Base-by-base conservation (phyloP, 768 basidiomycete species). In the Xerocomus potaroensis region DNA sequence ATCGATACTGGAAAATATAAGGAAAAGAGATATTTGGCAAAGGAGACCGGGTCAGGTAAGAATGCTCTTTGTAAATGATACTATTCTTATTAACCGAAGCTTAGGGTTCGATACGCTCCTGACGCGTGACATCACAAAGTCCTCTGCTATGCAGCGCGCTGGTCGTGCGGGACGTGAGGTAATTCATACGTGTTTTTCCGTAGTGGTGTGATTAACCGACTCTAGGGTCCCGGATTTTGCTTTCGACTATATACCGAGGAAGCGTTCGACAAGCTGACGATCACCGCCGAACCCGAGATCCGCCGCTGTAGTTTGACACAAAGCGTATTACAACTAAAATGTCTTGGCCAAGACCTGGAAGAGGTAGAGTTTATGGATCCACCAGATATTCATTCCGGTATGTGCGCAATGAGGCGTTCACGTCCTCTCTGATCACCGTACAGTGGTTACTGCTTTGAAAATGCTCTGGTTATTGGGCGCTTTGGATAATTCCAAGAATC, bases 151-250 rank as follows among this genome's bases (percentile, higher is more conserved):
- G 77, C 89, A 99, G 65, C 76, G 96, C n/a, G 79, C 92, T 3
- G 96, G 96, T 63, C 90, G 96, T 47, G 96, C 95, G 0, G 96
- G 96, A 51, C 91, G 96, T 47, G 92, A 97, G 68, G 88, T 87
- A 58, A 14, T 35, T 27, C 18, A 12, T 31, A 26, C 8, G 15
- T 11, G 14, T 36, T 29, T 40, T 41, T n/a, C n/a, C 29, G 18
- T 14, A 8, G 2, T 15, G 19, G 29, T 12, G 24, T 34, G 11
- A 45, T 29, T 54, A 47, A 62, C 33, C 0, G 7, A 29, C 27
- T 4, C 15, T 49, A 91, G 87, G 84, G 89, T 4, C 69, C 74
- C 26, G 96, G 96, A 8, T 72, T 77, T 38, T 99, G 96, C 67
- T 99, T 89, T 69, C 81, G 96, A 19, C 71, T 99, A 11, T 99